Evolutionary conservation across 2,329 filamentous ascomycete species (phyloP).

Genomic region (Neopestalotiopsis sp.): DNA sequence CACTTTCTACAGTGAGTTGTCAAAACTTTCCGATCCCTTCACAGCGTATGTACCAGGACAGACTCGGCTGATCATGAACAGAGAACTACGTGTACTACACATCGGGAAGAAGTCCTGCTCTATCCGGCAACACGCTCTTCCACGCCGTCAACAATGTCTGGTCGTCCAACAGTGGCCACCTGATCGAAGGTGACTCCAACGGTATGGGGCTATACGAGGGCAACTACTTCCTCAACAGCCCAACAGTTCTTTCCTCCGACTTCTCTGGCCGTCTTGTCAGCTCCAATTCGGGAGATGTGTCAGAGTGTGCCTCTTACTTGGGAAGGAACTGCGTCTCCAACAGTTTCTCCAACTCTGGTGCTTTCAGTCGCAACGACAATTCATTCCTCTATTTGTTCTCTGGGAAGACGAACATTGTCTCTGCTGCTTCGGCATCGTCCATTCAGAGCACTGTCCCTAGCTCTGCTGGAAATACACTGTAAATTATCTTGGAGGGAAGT

Average conservation of each 20-base stretch:
- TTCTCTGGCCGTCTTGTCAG: slow-evolving; percentile 34
- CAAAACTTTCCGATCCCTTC: not conserved
- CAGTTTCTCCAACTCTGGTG: slow-evolving; percentile 1
- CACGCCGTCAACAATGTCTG: slow-evolving; percentile 39
- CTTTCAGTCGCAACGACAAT: not conserved
- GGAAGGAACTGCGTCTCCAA: slow-evolving; percentile 20
- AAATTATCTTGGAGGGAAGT: not conserved
- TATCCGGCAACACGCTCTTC: slow-evolving; percentile 34
- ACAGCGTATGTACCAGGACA: too few species aligned
- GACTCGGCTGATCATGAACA: not conserved
- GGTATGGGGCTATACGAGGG: slow-evolving; percentile 36
- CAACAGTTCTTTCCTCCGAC: slow-evolving; percentile 24
- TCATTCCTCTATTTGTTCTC: slow-evolving; percentile 4
- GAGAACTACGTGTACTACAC: slow-evolving; percentile 26
- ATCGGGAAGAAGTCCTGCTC: slow-evolving; percentile 32
- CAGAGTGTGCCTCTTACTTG: slow-evolving; percentile 19
- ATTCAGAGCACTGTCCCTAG: slow-evolving; percentile 1
- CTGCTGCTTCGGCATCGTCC: not conserved
- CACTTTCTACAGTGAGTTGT: slow-evolving; percentile 9
- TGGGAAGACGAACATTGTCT: not conserved
- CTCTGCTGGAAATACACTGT: not conserved
- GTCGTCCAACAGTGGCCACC: slow-evolving; percentile 33
- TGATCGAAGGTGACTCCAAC: slow-evolving; percentile 30
- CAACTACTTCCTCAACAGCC: slow-evolving; percentile 32
- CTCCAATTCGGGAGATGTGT: slow-evolving; percentile 25